Evolutionary conservation across 345 rosid species (phyloP).

Genomic region (Citrus maxima): DNA sequence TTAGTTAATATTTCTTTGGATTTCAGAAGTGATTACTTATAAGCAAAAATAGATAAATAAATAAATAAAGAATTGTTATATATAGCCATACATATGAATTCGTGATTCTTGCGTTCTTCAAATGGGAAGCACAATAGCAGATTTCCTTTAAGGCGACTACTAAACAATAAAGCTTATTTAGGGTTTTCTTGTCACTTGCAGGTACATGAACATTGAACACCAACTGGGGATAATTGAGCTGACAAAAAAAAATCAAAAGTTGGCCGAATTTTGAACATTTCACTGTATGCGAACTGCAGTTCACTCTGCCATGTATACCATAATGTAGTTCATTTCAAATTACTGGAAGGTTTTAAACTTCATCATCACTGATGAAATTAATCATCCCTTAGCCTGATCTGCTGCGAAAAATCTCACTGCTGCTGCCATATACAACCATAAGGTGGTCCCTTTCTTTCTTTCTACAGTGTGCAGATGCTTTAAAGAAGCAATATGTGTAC

Average conservation of each 20-base stretch:
- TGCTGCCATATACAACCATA: conserved; percentile 4
- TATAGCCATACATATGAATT: neutral
- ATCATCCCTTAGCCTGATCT: no score
- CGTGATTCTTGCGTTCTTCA: neutral
- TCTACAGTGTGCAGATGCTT: conserved; percentile 42
- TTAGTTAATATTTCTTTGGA: no score
- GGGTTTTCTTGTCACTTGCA: neutral
- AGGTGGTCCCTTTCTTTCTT: conserved; percentile 26
- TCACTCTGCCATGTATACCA: neutral
- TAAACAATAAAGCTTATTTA: neutral
- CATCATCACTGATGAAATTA: no score
- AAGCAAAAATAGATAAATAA: no score
- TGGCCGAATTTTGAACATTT: neutral
- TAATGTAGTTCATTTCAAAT: neutral
- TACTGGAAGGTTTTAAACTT: neutral
- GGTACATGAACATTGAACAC: neutral
- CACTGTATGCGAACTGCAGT: neutral
- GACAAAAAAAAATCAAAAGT: neutral
- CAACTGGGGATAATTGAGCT: neutral
- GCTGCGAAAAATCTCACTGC: conserved; percentile 35
- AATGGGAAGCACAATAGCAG: neutral
- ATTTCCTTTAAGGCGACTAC: neutral
- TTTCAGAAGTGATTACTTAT: no score
- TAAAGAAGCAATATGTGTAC: conserved; percentile 36
- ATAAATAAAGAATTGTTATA: no score